These are phyloP conservation scores for Sugiyamaella sp. DNA, from an alignment of 1,139 yeast genomes.

Conservation along the genomic window DNA sequence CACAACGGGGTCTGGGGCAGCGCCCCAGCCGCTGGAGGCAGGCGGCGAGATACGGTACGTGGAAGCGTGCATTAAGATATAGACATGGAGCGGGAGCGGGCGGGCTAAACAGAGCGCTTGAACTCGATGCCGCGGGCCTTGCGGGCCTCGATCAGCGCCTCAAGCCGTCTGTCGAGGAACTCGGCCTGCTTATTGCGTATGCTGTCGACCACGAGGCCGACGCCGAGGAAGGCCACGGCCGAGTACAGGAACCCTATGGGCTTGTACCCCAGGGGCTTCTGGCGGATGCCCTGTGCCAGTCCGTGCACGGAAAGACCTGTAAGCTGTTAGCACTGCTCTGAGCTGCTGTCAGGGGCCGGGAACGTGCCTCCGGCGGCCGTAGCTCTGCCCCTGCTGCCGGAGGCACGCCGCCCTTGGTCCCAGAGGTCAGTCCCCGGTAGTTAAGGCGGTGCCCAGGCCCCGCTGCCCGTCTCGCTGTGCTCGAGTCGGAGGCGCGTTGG, in stretches of 20 bases:
- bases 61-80: no score
- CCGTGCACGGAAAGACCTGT: slow-evolving; percentile 42
- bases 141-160: slow-evolving; percentile 38
- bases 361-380: no score
- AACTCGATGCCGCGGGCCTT: slow-evolving; percentile 39
- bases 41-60: no score
- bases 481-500: not conserved
- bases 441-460: no score
- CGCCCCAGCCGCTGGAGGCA: slow-evolving; percentile 9
- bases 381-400: no score
- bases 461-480: no score
- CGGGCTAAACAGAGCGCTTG: slow-evolving; percentile 19
- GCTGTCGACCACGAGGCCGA: slow-evolving; percentile 39
- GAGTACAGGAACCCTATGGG: slow-evolving; percentile 42
- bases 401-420: no score
- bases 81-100: no score
- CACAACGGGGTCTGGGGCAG: slow-evolving; percentile 9
- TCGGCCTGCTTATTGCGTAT: slow-evolving; percentile 40
- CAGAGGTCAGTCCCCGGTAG: no score
- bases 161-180: slow-evolving; percentile 40
- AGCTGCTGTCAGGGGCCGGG: not conserved
- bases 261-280: slow-evolving; percentile 42
- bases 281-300: slow-evolving; percentile 43
- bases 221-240: slow-evolving; percentile 41
- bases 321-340: slow-evolving; percentile 4